Evolutionary conservation across 1,284 basidiomycete genomes (phyloP).

Genomic region (Irpex sp.): DNA sequence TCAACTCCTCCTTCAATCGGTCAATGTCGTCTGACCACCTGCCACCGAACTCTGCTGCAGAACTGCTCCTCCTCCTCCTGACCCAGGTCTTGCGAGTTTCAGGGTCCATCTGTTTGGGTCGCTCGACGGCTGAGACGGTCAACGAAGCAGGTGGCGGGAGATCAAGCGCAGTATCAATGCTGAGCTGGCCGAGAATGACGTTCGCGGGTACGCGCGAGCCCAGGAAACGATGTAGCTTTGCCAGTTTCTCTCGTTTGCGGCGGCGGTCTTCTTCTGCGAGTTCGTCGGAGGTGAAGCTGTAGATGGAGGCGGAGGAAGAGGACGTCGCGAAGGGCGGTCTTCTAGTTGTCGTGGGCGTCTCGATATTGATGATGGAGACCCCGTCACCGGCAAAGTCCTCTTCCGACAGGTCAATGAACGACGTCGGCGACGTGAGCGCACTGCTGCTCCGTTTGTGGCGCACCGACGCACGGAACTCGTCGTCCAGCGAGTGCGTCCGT

Average conservation of each 20-base stretch:
- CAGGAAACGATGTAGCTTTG: slow-evolving; percentile 76
- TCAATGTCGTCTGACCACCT: slow-evolving; percentile 54
- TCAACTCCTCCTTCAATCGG: slow-evolving; percentile 62
- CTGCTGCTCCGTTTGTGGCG: neutral
- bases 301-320: slow-evolving; percentile 37
- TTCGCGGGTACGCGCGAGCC: slow-evolving; percentile 71
- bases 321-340: slow-evolving; percentile 24
- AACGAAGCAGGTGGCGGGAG: slow-evolving; percentile 36
- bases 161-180: slow-evolving; percentile 18
- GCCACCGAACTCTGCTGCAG: slow-evolving; percentile 40
- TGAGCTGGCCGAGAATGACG: slow-evolving; percentile 52
- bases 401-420: slow-evolving; percentile 69
- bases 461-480: neutral
- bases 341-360: slow-evolving; percentile 28
- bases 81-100: slow-evolving; percentile 37
- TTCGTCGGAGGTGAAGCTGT: slow-evolving; percentile 47
- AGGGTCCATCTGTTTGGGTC: slow-evolving; percentile 17
- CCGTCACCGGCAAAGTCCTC: slow-evolving; percentile 38
- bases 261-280: slow-evolving; percentile 57
- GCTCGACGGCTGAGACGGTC: slow-evolving; percentile 14
- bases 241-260: slow-evolving; percentile 68
- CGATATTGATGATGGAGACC: slow-evolving; percentile 21
- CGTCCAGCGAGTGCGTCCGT: slow-evolving; percentile 14
- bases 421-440: slow-evolving; percentile 36
- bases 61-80: slow-evolving; percentile 52